These are phyloP conservation scores for Rhodotorula babjevae DNA, from an alignment of 768 basidiomycete genomes.

Conservation along the genomic window DNA sequence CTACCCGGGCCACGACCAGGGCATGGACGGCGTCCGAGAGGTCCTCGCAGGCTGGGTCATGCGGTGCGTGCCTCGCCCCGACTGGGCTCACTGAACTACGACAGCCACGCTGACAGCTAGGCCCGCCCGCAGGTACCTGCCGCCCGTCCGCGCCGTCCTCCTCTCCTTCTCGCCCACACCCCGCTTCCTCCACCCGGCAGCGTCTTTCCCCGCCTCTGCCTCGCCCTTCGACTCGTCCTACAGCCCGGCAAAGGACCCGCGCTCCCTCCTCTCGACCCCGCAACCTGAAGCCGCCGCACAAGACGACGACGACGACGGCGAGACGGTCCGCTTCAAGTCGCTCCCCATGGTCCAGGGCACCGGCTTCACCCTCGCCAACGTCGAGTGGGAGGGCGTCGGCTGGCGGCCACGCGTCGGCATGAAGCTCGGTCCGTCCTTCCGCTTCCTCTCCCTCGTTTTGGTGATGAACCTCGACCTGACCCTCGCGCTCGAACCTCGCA, in stretches of 20 bases:
- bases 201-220: constrained; percentile 16
- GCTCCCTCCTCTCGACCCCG: not conserved
- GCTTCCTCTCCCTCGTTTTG: not conserved
- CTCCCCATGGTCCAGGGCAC: constrained; percentile 47
- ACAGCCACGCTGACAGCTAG: not conserved
- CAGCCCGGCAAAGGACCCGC: not conserved
- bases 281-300: not conserved
- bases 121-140: constrained; percentile 47
- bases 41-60: constrained; percentile 51
- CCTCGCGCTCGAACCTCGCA: constrained; percentile 13
- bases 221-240: constrained; percentile 15
- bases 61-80: constrained; percentile 42
- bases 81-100: not conserved
- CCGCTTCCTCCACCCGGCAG: constrained; percentile 37
- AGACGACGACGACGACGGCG: not conserved
- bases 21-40: constrained; percentile 49
- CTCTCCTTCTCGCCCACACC: constrained; percentile 48
- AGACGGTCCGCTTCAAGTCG: constrained; percentile 23
- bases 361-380: constrained; percentile 48
- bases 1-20: constrained; percentile 42
- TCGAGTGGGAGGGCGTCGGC: constrained; percentile 47
- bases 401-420: constrained; percentile 50
- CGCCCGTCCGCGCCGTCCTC: constrained; percentile 49
- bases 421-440: constrained; percentile 45
- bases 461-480: too few relatives aligned